Conservation (phyloP, 257 asterid species). For the Solanum lignicaule region DNA sequence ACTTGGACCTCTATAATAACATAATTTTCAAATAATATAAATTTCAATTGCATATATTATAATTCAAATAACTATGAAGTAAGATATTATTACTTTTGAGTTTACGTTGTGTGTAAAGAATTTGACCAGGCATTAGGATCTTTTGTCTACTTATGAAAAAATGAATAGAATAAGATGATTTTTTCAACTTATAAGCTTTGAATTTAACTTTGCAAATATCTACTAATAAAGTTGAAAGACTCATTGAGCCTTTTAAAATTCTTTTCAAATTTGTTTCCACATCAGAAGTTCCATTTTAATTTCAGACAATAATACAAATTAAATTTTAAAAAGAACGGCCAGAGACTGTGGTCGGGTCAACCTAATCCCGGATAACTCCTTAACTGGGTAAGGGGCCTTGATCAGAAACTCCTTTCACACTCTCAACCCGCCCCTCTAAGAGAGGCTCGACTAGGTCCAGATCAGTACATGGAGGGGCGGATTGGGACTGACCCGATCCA, state of each 20-base stretch:
- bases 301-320: too few relatives aligned
- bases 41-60: background rate
- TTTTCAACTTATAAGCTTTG: background rate
- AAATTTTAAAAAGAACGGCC: too few relatives aligned
- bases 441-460: too few relatives aligned
- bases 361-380: too few relatives aligned
- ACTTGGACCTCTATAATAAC: background rate
- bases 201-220: too few relatives aligned
- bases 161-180: background rate
- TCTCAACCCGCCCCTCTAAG: too few relatives aligned
- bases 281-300: background rate
- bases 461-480: too few relatives aligned
- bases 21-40: background rate
- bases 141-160: too few relatives aligned
- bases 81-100: background rate
- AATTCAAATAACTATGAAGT: background rate
- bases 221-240: background rate
- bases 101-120: background rate
- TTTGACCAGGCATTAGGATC: background rate
- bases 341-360: too few relatives aligned
- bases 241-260: background rate
- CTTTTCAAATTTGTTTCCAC: background rate
- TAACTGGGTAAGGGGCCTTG: too few relatives aligned
- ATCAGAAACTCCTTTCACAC: too few relatives aligned
- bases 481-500: too few relatives aligned